A percentile compares a stretch with the other conserved stretches of the same genome.
These are phyloP conservation scores for Trypanosoma avium DNA, from an alignment of 208 protist species.

Conservation along the genomic window DNA sequence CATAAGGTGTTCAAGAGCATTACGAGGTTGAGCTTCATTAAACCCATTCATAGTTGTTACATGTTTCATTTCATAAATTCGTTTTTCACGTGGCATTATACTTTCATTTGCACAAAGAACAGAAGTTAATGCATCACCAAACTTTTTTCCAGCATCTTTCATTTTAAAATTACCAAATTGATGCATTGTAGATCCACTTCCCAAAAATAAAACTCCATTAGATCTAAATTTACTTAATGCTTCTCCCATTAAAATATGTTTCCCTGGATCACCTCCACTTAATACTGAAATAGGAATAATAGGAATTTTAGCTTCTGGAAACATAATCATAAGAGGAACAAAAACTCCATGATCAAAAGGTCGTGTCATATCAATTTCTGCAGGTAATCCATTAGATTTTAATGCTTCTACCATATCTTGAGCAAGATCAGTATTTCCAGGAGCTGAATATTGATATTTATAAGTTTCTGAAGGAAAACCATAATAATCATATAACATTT, in stretches of 20 bases:
- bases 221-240: slow-evolving; percentile 63
- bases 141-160: slow-evolving; percentile 34
- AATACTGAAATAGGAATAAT: slow-evolving; percentile 84
- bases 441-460: slow-evolving; percentile 64
- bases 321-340: slow-evolving; percentile 74
- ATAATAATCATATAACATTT: slow-evolving; percentile 87
- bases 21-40: slow-evolving; percentile 49
- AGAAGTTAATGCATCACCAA: slow-evolving; percentile 54
- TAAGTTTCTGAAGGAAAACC: slow-evolving; percentile 85
- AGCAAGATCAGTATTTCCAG: slow-evolving; percentile 38
- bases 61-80: slow-evolving; percentile 37
- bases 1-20: slow-evolving; percentile 79
- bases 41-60: slow-evolving; percentile 57
- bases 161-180: slow-evolving; percentile 54
- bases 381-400: slow-evolving; percentile 30
- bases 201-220: slow-evolving; percentile 79
- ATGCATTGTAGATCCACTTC: slow-evolving; percentile 81
- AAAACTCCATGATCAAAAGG: slow-evolving; percentile 89
- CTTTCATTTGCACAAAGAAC: slow-evolving; percentile 16
- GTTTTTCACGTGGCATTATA: slow-evolving; percentile 18
- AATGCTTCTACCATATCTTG: slow-evolving; percentile 34
- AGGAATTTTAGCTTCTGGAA: slow-evolving; percentile 84
- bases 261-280: slow-evolving; percentile 39
- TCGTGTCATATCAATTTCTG: slow-evolving; percentile 37
- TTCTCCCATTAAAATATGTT: slow-evolving; percentile 74